phyloP scores from a whole-genome alignment of 306 rosid genomes.

The Cyamopsis tetragonoloba region DNA sequence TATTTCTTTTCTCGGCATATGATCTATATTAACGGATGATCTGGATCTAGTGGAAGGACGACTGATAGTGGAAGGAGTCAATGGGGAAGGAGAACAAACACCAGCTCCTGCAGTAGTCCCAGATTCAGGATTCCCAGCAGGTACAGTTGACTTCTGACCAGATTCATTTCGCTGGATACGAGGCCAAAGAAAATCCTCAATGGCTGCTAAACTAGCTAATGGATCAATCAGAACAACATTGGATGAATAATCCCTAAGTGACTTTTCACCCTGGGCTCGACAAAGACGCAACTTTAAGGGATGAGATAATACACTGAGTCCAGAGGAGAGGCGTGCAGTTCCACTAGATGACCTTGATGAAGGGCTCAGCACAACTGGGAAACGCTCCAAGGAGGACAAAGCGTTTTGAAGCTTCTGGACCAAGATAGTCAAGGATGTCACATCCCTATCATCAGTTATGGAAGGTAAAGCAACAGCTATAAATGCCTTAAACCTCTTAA shows the following conservation, averaged over 20 bases:
- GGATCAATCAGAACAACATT: conserved; percentile 95
- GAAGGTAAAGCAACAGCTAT: conserved; percentile 82
- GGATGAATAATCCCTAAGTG: conserved; percentile 87
- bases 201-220: conserved; percentile 91
- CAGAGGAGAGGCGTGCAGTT: conserved; percentile 91
- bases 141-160: conserved; percentile 62
- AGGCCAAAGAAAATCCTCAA: conserved; percentile 97
- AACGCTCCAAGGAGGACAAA: conserved; percentile 92
- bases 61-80: conserved; percentile 63
- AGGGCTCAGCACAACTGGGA: conserved; percentile 96
- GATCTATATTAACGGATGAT: conserved; percentile 78
- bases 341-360: conserved; percentile 89
- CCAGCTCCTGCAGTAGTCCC: conserved; percentile 73
- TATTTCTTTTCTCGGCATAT: conserved; percentile 53
- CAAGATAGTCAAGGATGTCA: conserved; percentile 71
- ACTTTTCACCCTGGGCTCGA: conserved; percentile 91
- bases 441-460: conserved; percentile 32
- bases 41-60: conserved; percentile 88
- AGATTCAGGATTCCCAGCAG: conserved; percentile 78
- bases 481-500: conserved; percentile 78
- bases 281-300: conserved; percentile 94
- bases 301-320: conserved; percentile 85
- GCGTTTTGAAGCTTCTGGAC: conserved; percentile 98
- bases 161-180: conserved; percentile 87
- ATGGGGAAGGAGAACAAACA: conserved; percentile 62